Evolutionary conservation across 1,284 basidiomycete genomes (phyloP).

Genomic region (Gomphus bonarii): DNA sequence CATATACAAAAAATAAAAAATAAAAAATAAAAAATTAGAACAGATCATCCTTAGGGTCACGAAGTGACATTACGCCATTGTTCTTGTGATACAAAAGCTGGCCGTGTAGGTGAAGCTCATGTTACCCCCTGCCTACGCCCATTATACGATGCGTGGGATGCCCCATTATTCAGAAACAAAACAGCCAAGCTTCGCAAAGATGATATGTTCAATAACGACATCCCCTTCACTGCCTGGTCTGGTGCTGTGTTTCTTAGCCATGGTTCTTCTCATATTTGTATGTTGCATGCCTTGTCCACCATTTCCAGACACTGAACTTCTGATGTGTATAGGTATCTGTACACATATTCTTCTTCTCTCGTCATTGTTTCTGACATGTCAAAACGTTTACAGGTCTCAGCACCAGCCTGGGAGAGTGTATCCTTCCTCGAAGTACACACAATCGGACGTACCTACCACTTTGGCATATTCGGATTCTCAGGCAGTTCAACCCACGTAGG

Average conservation of each 20-base stretch:
- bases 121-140: no score
- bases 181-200: no score
- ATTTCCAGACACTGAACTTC: not conserved
- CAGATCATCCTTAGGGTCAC: no score
- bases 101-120: no score
- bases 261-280: slow-evolving; percentile 60
- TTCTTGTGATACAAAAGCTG: no score
- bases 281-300: slow-evolving; percentile 18
- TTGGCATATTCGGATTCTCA: slow-evolving; percentile 70
- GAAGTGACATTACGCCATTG: no score
- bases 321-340: slow-evolving; percentile 40
- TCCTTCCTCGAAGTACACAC: slow-evolving; percentile 53
- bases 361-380: not conserved
- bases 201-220: slow-evolving; percentile 1
- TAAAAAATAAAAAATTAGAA: no score
- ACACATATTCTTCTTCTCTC: not conserved
- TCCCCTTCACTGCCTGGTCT: slow-evolving; percentile 35
- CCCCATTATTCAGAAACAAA: no score
- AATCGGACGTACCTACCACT: slow-evolving; percentile 32
- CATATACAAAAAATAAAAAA: no score
- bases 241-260: slow-evolving; percentile 47
- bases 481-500: slow-evolving; percentile 46
- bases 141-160: no score
- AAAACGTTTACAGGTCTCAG: slow-evolving; percentile 26
- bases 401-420: slow-evolving; percentile 62